phyloP scores from a whole-genome alignment of 345 rosid genomes.

The Eucalyptus regnans region DNA sequence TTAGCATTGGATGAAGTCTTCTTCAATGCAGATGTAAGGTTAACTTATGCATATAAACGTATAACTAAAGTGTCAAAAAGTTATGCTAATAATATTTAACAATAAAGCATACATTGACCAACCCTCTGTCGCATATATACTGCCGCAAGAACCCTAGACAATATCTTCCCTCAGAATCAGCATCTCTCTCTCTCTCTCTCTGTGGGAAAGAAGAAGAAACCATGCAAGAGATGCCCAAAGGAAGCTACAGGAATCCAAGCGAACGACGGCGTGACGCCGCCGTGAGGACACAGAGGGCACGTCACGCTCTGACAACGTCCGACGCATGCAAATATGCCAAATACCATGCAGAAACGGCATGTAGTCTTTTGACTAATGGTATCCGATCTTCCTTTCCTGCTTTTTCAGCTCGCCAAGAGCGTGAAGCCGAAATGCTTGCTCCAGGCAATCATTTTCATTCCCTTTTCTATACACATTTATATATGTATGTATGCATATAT shows the following conservation, averaged over 20 bases:
- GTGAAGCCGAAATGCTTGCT: neutral
- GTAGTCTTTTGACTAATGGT: neutral
- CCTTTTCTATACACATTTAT: too few relatives aligned
- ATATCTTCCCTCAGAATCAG: neutral
- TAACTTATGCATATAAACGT: neutral
- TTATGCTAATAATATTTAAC: neutral
- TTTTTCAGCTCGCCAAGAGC: neutral
- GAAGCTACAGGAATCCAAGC: neutral
- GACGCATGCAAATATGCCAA: neutral
- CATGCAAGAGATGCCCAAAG: neutral
- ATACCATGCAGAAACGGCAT: neutral
- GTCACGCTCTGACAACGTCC: neutral
- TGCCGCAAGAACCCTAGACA: too few relatives aligned
- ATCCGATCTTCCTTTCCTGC: neutral
- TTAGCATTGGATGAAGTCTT: neutral
- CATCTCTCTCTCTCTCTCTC: neutral
- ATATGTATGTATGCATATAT: too few relatives aligned
- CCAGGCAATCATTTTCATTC: too few relatives aligned
- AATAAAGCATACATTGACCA: neutral
- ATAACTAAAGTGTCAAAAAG: neutral
- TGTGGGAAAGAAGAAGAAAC: neutral
- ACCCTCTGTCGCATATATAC: too few relatives aligned
- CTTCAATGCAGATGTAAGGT: neutral
- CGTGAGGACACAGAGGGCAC: neutral
- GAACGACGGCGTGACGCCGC: neutral